Percentiles rank a stretch among this genome's conserved stretches.
These are phyloP conservation scores for Borovskyia barvae DNA, from an alignment of 208 protist genomes.

Conservation along the genomic window DNA sequence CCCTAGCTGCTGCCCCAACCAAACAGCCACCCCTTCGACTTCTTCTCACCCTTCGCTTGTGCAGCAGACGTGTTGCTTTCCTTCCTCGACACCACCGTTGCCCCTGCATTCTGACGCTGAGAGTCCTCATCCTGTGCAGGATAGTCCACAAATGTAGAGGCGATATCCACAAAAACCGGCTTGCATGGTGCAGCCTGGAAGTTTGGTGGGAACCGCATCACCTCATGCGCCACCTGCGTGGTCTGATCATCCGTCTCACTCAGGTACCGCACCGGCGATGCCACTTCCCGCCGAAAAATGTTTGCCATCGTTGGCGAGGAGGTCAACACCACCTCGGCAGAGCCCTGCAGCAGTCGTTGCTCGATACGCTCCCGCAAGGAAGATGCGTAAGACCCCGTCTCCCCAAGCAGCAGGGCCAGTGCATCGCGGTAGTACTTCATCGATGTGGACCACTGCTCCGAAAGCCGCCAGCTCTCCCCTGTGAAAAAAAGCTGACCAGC, in stretches of 20 bases:
- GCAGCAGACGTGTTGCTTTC: not conserved
- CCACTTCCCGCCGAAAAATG: not conserved
- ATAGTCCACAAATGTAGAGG: conserved; percentile 75
- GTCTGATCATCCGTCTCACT: conserved; percentile 30
- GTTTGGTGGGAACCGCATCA: conserved; percentile 77
- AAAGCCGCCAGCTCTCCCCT: conserved; percentile 71
- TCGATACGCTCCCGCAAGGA: conserved; percentile 40
- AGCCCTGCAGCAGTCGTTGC: conserved; percentile 35
- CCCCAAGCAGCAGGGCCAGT: conserved; percentile 31
- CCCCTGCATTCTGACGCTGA: not conserved
- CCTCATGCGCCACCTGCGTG: conserved; percentile 52
- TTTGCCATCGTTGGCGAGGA: not conserved
- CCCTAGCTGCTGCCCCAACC: conserved; percentile 20
- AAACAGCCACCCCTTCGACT: conserved; percentile 23
- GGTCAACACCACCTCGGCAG: conserved; percentile 34
- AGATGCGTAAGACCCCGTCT: conserved; percentile 15
- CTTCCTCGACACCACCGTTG: not conserved
- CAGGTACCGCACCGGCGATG: conserved; percentile 20
- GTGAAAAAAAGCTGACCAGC: conserved; percentile 70
- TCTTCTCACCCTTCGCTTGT: conserved; percentile 1
- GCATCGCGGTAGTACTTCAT: conserved; percentile 52
- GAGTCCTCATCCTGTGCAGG: conserved; percentile 10
- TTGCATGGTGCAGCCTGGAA: conserved; percentile 80
- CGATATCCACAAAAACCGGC: conserved; percentile 85
- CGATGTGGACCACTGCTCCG: conserved; percentile 6